Base-by-base conservation (phyloP, 441 rosid species). In the Flueggea neowawraea region DNA sequence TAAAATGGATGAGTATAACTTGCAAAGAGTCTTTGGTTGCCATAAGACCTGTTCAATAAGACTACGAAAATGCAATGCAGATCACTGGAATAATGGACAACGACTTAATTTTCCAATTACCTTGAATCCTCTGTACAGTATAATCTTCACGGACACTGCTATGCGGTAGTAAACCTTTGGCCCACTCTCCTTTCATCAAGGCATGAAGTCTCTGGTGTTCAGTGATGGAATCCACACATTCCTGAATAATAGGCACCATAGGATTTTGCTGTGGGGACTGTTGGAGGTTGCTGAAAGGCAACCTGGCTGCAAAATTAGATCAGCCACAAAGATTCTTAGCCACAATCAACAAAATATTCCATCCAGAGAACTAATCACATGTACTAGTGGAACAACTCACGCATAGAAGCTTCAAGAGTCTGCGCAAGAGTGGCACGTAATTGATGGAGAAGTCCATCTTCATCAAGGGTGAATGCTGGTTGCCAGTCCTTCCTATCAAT, bases 101-200 rank as follows among this genome's bases (percentile, higher is more conserved):
- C n/a, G n/a, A n/a, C 39, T 14, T 28, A 60, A 22, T 32, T 47
- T 49, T 63, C 47, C 47, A 39, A 65, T 31, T 81, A 87, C 97
- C 96, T 72, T 76, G 83, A 65, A 89, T 83, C 75, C 97, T 83
- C 72, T 79, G 85, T 53, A 87, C 96, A 33, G 85, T 81, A 67
- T 82, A 86, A 68, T 85, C 90, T 59, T 89, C 90, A 43, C 75
- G 84, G 71, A 90, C 73, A 74, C 78, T 84, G 75, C 85, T 80
- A 59, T 86, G 87, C 6, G 96, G 95, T 31, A 94, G 90, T 73
- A 95, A 63, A 66, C 92, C 96, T 73, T 88, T 95, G 62, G 84
- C 87, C 95, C 94, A 89, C 68, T 91, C 97, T 64, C 96, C 97
- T 85, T 88, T 95, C 93, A 91, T 81, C 78, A 95, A 78, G 8